Evolutionary conservation across 139 green algal species (phyloP).

Genomic region (Haematococcus sp.): DNA sequence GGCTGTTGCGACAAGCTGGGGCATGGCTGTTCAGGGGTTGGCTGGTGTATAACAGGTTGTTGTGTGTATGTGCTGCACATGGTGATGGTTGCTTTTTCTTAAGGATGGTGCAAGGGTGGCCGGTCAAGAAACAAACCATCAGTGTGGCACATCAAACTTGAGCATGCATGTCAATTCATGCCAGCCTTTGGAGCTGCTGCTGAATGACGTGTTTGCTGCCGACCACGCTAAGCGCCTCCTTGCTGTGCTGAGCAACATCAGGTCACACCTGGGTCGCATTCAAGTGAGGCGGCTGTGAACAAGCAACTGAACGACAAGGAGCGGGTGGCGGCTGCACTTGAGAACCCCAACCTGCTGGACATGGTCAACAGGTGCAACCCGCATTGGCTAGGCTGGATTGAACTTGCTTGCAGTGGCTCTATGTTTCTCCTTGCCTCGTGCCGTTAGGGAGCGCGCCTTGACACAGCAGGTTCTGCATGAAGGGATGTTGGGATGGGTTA

Average conservation of each 20-base stretch:
- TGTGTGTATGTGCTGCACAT: background rate
- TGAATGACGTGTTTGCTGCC: no score
- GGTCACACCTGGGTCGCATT: conserved; percentile 76
- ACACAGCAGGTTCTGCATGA: no score
- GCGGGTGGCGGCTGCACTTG: conserved; percentile 92
- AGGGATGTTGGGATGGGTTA: no score
- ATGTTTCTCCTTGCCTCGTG: no score
- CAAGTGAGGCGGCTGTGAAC: conserved; percentile 91
- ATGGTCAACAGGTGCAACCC: conserved; percentile 71
- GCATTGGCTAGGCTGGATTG: no score
- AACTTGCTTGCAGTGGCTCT: no score
- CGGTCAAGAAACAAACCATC: no score
- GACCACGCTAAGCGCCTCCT: background rate
- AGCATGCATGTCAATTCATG: no score
- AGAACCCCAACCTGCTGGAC: conserved; percentile 90
- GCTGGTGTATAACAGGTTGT: background rate
- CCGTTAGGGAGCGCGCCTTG: no score
- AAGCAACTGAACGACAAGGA: conserved; percentile 99
- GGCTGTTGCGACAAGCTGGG: background rate
- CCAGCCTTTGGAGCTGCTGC: no score
- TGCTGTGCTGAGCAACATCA: conserved; percentile 26
- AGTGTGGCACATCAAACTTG: no score
- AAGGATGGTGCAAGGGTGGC: background rate
- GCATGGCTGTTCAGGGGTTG: background rate
- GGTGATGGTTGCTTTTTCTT: background rate